These are phyloP conservation scores for Cryptococcus sp. DNA, from an alignment of 1,284 basidiomycete genomes.

Conservation along the genomic window DNA sequence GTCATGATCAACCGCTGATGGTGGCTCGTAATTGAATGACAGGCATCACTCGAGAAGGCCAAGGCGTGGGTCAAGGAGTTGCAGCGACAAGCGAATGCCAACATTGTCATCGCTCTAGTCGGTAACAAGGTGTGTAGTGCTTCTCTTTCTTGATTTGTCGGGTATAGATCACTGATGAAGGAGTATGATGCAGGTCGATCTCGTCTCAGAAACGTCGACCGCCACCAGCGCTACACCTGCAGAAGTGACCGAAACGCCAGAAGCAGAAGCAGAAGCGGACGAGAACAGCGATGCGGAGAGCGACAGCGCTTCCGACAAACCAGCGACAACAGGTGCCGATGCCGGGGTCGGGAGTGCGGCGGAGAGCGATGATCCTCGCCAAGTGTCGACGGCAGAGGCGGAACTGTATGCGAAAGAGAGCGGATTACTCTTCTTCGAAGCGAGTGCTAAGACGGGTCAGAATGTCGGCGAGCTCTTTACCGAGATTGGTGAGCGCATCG, in stretches of 20 bases:
- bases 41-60: slow-evolving; percentile 92
- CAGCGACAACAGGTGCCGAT: slow-evolving; percentile 60
- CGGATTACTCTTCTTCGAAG: slow-evolving; percentile 94
- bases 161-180: not conserved
- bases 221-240: slow-evolving; percentile 13
- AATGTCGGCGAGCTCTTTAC: slow-evolving; percentile 97
- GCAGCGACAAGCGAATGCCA: slow-evolving; percentile 97
- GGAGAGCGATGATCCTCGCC: slow-evolving; percentile 64
- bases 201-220: slow-evolving; percentile 72
- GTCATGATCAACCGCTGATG: not conserved
- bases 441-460: slow-evolving; percentile 95
- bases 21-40: not conserved
- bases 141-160: not conserved
- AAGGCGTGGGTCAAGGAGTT: slow-evolving; percentile 99
- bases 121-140: slow-evolving; percentile 73
- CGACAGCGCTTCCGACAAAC: not conserved
- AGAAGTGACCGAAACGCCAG: slow-evolving; percentile 3
- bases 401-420: slow-evolving; percentile 94
- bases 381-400: slow-evolving; percentile 91
- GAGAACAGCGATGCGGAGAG: slow-evolving; percentile 62
- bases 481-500: slow-evolving; percentile 75
- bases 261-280: slow-evolving; percentile 8
- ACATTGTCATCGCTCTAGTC: slow-evolving; percentile 95
- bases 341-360: slow-evolving; percentile 76
- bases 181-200: slow-evolving; percentile 62